phyloP scores from a whole-genome alignment of 2,329 filamentous ascomycete species.

The Colletotrichum truncatum region DNA sequence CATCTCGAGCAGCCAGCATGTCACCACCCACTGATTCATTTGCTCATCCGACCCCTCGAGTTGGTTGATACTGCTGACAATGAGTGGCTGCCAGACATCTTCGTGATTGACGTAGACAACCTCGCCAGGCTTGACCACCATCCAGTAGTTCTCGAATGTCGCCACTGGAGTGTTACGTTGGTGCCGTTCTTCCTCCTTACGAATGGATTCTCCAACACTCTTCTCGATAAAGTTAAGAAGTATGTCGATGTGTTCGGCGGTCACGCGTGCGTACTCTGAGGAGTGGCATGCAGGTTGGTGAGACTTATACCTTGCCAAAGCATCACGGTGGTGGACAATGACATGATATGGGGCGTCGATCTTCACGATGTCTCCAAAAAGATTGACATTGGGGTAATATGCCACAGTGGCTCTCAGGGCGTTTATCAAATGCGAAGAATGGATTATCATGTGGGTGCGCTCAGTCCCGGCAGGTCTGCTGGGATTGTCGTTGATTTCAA shows the following conservation, averaged over 20 bases:
- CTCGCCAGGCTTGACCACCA: constrained; percentile 55
- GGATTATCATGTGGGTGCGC: constrained; percentile 51
- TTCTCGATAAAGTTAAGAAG: constrained; percentile 53
- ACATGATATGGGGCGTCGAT: constrained; percentile 56
- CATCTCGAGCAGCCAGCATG: constrained; percentile 53
- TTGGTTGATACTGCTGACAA: constrained; percentile 46
- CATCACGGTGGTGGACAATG: constrained; percentile 56
- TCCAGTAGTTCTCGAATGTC: constrained; percentile 56
- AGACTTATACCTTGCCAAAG: constrained; percentile 51
- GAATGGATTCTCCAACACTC: constrained; percentile 46
- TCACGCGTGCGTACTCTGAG: constrained; percentile 50
- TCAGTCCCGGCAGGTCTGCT: constrained; percentile 39
- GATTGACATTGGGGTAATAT: constrained; percentile 55
- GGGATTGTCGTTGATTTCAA: constrained; percentile 36
- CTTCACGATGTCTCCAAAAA: constrained; percentile 45
- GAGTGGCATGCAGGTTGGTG: constrained; percentile 52
- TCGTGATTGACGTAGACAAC: constrained; percentile 52
- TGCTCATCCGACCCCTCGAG: neutral
- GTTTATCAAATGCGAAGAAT: constrained; percentile 55
- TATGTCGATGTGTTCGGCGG: constrained; percentile 53
- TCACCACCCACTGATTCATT: constrained; percentile 33
- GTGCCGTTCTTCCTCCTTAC: constrained; percentile 52
- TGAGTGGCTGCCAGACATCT: constrained; percentile 50
- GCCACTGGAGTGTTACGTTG: constrained; percentile 46
- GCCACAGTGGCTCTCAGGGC: constrained; percentile 56